Base-by-base conservation (phyloP, 2,329 filamentous ascomycete genomes). In the Coniella vitis region DNA sequence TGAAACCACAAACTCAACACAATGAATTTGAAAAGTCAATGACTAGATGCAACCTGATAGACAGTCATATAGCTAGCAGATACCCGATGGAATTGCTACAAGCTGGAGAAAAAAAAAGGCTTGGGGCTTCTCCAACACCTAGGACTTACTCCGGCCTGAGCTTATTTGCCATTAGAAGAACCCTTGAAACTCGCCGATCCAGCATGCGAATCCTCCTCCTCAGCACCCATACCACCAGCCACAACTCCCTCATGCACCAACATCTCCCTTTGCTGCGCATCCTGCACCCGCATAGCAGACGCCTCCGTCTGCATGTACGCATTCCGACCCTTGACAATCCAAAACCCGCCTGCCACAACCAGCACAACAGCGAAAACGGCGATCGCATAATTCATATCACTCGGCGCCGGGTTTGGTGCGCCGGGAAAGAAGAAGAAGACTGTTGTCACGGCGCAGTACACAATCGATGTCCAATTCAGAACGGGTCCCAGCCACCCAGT, bases 301-400 rank as follows among this genome's bases (percentile, higher is more conserved):
- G 42, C 57, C 38, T 63, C 62, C 1, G 61, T 62, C 51, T 58
- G 56, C 16, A 66, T 51, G 55, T 63, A 72, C 60, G 40, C 68
- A 20, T 60, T 56, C 4, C 66, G 65, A 1, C 75, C 75, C 55
- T 69, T 67, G 35, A 74, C 45, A 34, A 76, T 61, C 74, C 75
- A 79, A 52, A 78, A 78, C 0, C 60, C 65, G 1, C 76, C 35
- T 0, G 73, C 65, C 7, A 78, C 64, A 3, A 76, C 62, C 45
- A 78, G 54, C 74, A 78, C 76, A 19, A 78, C 66, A 1, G 73
- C 75, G 55, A 79, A 78, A 1, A 78, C 75, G 1, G 71, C 75
- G 55, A 78, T 77, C 5, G 76, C 75, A 56, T 72, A 79, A 59
- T 79, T 79, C 75, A 78, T 78, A 51, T 78, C 73, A n/a, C 62